Base-by-base conservation (phyloP, 768 basidiomycete genomes). In the Austroboletus festivus region DNA sequence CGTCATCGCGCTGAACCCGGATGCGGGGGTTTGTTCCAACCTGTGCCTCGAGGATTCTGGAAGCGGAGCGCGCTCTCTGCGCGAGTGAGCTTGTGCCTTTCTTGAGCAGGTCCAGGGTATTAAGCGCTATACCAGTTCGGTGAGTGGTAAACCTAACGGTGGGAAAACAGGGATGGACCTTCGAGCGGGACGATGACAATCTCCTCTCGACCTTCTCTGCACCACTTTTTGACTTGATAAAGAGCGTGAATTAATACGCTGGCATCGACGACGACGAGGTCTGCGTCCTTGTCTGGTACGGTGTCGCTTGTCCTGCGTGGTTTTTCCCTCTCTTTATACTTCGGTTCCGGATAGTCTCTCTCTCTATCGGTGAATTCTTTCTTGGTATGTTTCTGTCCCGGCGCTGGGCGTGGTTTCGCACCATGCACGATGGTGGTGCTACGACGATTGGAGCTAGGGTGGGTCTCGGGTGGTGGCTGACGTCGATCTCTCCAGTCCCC, bases 71-170 rank as follows among this genome's bases (percentile, higher is more conserved):
- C 2, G 93, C 93, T 22, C 85, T 82, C 61, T 88, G 81, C 0
- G 93, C 90, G 11, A 92, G 76, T 0, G 80, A 70, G 22, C 77
- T 86, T 0, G 84, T 82, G 1, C 93, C 93, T 63, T 95, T 96
- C 78, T 96, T 96, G 60, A 95, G 79, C 2, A 94, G 71, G 62
- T 96, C 93, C 3, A 96, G 77, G 0, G 93, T 94, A 60, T 93
- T 94, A 22, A 96, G 76, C 9, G 87, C 93, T 95, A 64, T 21
- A 43, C 20, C 21, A 37, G 21, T 26, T 26, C 38, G 15, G 20
- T 56, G 53, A 58, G 58, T 30, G 42, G 5, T 42, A 43, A 49
- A 44, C 11, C 22, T 7, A 21, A 18, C 16, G 16, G 30, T 21
- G 33, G 35, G 22, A 51, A 26, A 23, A 33, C 2, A 7, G 30